These are phyloP conservation scores for Tuber borchii DNA, from an alignment of 495 filamentous ascomycete genomes.

Conservation along the genomic window DNA sequence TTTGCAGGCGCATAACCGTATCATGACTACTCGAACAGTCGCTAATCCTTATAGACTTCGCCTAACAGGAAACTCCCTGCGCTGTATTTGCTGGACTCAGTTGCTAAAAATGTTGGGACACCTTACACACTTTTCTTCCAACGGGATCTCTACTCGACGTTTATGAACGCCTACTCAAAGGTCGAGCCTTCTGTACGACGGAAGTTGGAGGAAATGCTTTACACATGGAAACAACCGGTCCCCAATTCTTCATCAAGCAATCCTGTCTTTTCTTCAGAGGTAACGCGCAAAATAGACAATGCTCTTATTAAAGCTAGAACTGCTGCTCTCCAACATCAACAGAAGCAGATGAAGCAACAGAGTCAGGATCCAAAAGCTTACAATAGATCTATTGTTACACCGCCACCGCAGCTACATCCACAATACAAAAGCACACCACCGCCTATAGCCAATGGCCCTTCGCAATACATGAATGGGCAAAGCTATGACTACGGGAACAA, in stretches of 20 bases:
- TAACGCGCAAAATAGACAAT: slow-evolving; percentile 84
- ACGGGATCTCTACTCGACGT: slow-evolving; percentile 81
- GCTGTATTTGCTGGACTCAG: slow-evolving; percentile 95
- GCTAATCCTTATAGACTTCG: slow-evolving; percentile 56
- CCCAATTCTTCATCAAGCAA: slow-evolving; percentile 79
- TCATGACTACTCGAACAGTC: not conserved
- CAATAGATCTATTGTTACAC: slow-evolving; percentile 40
- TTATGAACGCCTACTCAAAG: slow-evolving; percentile 89
- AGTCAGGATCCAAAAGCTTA: slow-evolving; percentile 31
- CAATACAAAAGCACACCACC: slow-evolving; percentile 38
- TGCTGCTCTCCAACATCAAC: slow-evolving; percentile 62
- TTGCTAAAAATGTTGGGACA: slow-evolving; percentile 97
- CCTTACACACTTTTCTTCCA: slow-evolving; percentile 93
- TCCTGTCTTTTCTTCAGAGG: slow-evolving; percentile 80
- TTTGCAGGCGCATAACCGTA: not conserved
- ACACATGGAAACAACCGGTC: slow-evolving; percentile 96
- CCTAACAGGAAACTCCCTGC: slow-evolving; percentile 83
- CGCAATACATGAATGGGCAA: slow-evolving; percentile 33
- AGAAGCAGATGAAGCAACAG: slow-evolving; percentile 58
- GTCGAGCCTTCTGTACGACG: slow-evolving; percentile 73
- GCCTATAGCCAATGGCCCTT: slow-evolving; percentile 36
- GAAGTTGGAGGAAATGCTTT: slow-evolving; percentile 93
- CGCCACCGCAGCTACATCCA: slow-evolving; percentile 41
- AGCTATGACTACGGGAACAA: slow-evolving; percentile 39
- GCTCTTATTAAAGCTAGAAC: slow-evolving; percentile 83